Percentiles rank a stretch among this genome's conserved stretches.
These are phyloP conservation scores for Didymosphaeria variabile DNA, from an alignment of 2,329 filamentous ascomycete genomes.

Conservation along the genomic window DNA sequence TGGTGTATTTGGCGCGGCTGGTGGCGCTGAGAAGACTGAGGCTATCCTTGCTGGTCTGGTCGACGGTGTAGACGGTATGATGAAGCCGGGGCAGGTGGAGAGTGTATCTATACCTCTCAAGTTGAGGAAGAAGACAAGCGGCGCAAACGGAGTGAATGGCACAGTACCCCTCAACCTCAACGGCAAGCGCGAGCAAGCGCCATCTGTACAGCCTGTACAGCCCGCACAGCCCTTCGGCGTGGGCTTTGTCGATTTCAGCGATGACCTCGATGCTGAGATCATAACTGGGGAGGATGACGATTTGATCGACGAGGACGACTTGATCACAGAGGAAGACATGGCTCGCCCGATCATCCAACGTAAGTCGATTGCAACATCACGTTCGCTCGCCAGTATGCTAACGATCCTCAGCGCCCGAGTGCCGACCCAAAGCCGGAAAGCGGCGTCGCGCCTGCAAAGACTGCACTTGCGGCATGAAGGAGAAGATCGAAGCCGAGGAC, in stretches of 20 bases:
- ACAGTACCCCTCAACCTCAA: constrained; percentile 24
- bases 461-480: constrained; percentile 92
- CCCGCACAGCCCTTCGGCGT: constrained; percentile 47
- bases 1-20: constrained; percentile 62
- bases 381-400: constrained; percentile 12
- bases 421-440: constrained; percentile 86
- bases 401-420: constrained; percentile 73
- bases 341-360: constrained; percentile 80
- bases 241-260: constrained; percentile 68
- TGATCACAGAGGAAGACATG: constrained; percentile 87
- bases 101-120: constrained; percentile 68
- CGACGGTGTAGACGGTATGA: constrained; percentile 69
- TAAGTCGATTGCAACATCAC: constrained; percentile 59
- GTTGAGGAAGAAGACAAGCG: constrained; percentile 68
- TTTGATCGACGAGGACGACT: constrained; percentile 87
- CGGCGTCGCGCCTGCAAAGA: constrained; percentile 95
- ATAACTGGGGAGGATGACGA: constrained; percentile 75
- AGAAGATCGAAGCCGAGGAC: constrained; percentile 88
- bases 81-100: constrained; percentile 73
- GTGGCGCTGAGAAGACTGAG: constrained; percentile 70
- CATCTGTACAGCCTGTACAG: constrained; percentile 43
- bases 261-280: constrained; percentile 66
- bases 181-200: constrained; percentile 44
- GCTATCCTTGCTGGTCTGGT: constrained; percentile 84
- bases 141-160: constrained; percentile 34